Evolutionary conservation across 805 yeast species (phyloP), one percentile per base, ranked within the genome.

Genomic region (Zygosaccharomyces gambellarensis): DNA sequence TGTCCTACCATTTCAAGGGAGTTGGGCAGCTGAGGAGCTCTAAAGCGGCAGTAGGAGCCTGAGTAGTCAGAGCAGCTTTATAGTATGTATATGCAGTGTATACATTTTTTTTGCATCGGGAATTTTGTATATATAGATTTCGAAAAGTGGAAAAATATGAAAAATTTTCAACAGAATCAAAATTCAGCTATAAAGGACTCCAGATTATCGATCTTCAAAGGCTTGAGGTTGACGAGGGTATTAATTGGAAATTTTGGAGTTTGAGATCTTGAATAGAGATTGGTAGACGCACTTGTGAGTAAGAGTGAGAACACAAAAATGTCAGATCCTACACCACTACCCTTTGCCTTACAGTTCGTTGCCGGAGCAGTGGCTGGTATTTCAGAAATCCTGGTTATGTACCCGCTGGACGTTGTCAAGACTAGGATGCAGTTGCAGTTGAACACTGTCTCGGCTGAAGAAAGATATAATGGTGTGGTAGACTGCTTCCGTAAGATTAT

Each of bases 331-430:
- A 57, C 57, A 69, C 81, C 87, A n/a, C 73, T 92, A 60, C 97
- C 98, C 32, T 94, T 94, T 65, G 64, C 82, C 36, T 92, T 94
- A 77, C 98, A 94, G 71, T 94, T 94, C 68, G 75, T 76, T 54
- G 83, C 89, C 52, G 99, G 96, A 60, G 98, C 95, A 64, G 78
- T 90, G 63, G 99, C 99, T 54, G 99, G 99, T 57, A 90, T 94
- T 54, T 88, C 97, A 25, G 99, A 94, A 73, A 87, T 90, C 68
- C 75, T 90, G 61, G 89, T 87, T 56, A 90, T 90, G 97, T 90
- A 90, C 67, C 99, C 99, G 39, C 74, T 92, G 64, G 99, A 92
- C 69, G 96, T 94, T 55, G 96, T 94, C 64, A 92, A 92, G 77
- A 92, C 99, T 29, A 80, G 98, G 71, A 90, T 90, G 73, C 97